Conservation (phyloP, 2,329 filamentous ascomycete genomes). For the Nigrospora sphaerica region DNA sequence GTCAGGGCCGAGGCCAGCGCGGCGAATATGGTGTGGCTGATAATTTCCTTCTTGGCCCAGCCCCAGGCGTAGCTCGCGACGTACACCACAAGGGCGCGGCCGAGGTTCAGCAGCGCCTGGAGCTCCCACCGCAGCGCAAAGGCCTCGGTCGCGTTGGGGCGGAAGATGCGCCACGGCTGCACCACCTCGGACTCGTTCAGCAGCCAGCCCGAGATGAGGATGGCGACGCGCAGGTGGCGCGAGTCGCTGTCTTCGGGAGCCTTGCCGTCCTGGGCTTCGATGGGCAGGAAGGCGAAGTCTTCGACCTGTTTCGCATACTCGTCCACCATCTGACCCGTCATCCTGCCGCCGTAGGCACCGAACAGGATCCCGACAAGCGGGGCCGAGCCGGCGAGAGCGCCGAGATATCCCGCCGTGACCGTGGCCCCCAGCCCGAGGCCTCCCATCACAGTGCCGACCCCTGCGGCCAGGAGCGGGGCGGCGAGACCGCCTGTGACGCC, state of each 20-base stretch:
- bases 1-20: conserved; percentile 46
- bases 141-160: conserved; percentile 59
- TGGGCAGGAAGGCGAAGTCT: conserved; percentile 81
- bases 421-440: conserved; percentile 74
- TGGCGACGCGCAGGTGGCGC: conserved; percentile 68
- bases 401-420: conserved; percentile 73
- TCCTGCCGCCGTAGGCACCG: conserved; percentile 77
- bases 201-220: conserved; percentile 80
- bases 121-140: conserved; percentile 84
- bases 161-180: conserved; percentile 71
- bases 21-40: conserved; percentile 42
- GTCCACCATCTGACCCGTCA: conserved; percentile 83
- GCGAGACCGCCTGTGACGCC: conserved; percentile 71
- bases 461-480: conserved; percentile 70
- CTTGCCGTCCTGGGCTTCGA: conserved; percentile 43
- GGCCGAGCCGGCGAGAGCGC: conserved; percentile 71
- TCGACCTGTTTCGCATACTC: conserved; percentile 77
- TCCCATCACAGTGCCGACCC: conserved; percentile 71
- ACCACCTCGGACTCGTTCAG: conserved; percentile 64
- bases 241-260: conserved; percentile 35
- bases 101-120: conserved; percentile 68
- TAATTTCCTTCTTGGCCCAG: conserved; percentile 52
- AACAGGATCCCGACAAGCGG: conserved; percentile 79
- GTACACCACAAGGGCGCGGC: conserved; percentile 69
- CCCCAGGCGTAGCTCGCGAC: conserved; percentile 79